Base-by-base conservation (phyloP, 768 basidiomycete genomes). In the Panaeolus cyanescens region DNA sequence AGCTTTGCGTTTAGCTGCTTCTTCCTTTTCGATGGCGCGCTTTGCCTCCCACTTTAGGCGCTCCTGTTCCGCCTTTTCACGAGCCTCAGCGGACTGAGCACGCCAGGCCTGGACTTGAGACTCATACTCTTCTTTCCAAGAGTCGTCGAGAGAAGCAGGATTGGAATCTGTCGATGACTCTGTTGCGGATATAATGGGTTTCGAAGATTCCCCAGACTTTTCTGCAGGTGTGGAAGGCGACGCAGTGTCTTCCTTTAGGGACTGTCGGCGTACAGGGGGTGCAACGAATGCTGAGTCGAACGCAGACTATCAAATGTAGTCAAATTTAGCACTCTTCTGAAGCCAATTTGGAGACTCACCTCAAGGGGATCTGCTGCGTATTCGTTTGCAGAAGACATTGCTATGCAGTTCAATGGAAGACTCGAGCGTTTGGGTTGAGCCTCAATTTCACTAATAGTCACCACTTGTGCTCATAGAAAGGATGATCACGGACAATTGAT, bases 31-130 rank as follows among this genome's bases (percentile, higher is more conserved):
- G 32, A 77, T 77, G 32, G 78, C 80, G 39, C 92, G 83, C 54
- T 89, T 77, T 15, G 78, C 76, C 70, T 91, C 91, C 91, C 90
- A 94, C 63, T 81, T 79, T 40, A 81, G 81, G 9, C 92, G 88
- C 72, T 87, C 85, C 62, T 80, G 81, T 76, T 92, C 92, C 8
- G 91, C 89, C 71, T 88, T 92, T 69, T 85, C 79, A 56, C 91
- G 87, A 42, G 87, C 87, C 62, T 84, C 84, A 31, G 91, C 88
- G 36, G 87, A 89, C 67, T 87, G 84, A 22, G 83, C 83, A 37
- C 88, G 87, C 93, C 92, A 95, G 59, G 79, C 75, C 55, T 81
- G 79, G 10, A 91, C 77, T 40, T 91, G 88, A 1, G 83, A 75
- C 55, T 93, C 87, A 70, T 93, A 91, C 67, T 87, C 82, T 15